Evolutionary conservation across 495 filamentous ascomycete species (phyloP).

Genomic region (Podospora anserina): DNA sequence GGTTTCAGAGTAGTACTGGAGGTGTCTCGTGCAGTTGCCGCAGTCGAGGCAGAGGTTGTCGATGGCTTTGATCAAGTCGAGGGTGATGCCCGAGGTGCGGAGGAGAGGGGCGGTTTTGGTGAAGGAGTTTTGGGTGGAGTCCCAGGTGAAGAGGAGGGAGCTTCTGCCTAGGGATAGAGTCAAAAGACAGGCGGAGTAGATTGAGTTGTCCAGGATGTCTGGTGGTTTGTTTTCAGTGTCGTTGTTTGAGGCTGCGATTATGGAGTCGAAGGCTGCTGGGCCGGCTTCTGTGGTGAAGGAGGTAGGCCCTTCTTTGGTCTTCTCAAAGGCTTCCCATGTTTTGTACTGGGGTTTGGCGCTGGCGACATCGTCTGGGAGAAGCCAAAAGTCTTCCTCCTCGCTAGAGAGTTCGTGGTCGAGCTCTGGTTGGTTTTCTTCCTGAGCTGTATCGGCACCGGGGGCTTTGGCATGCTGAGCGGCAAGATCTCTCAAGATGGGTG

Average conservation of each 20-base stretch:
- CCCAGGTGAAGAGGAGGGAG: constrained; percentile 74
- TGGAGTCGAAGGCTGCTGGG: constrained; percentile 67
- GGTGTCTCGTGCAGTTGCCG: constrained; percentile 55
- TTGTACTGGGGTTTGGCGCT: constrained; percentile 45
- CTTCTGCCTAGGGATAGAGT: constrained; percentile 75
- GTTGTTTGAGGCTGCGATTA: constrained; percentile 38
- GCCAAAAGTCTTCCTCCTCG: constrained; percentile 55
- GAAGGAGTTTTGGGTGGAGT: constrained; percentile 57
- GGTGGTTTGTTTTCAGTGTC: constrained; percentile 17
- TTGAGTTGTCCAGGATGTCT: constrained; percentile 40
- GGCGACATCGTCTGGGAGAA: constrained; percentile 31
- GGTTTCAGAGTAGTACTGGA: constrained; percentile 53
- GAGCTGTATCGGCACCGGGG: constrained; percentile 1
- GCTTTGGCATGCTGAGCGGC: constrained; percentile 26
- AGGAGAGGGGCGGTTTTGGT: constrained; percentile 50
- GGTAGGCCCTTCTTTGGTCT: constrained; percentile 26
- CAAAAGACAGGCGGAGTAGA: constrained; percentile 61
- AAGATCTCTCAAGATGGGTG: constrained; percentile 33
- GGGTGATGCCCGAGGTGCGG: constrained; percentile 68
- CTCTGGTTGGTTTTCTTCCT: constrained; percentile 12
- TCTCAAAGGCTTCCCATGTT: constrained; percentile 73
- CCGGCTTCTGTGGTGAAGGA: constrained; percentile 76
- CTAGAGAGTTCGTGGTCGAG: not conserved
- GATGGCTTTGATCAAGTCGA: constrained; percentile 53
- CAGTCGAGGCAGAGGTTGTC: constrained; percentile 55